Evolutionary conservation across 129 eudicot genomes (phyloP), one percentile per base, ranked within the genome.

Genomic region (Calendula officinalis): DNA sequence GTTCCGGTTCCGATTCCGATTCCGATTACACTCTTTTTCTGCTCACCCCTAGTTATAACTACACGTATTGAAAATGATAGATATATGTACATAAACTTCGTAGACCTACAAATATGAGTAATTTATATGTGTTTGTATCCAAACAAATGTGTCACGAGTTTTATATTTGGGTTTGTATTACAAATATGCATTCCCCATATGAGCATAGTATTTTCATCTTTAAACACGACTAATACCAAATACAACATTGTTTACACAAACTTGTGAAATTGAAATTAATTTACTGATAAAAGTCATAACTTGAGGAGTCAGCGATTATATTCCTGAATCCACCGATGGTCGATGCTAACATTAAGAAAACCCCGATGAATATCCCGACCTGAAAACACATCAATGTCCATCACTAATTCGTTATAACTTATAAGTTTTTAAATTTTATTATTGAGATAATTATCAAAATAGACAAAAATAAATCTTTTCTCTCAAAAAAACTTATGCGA

Each of bases 271-370:
- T 4, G 3, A 3, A 13, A 30, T 39, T 12, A 5, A 47, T 67
- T 83, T 68, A 92, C 16, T 87, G 71, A 80, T 92, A 92, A 79
- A 85, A 92, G 48, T 76, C 68, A 32, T 92, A 92, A 44, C 71
- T 54, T 32, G 96, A 81, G 38, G 99, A 79, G 60, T 88, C 95
- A 3, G 75, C 75, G 6, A 86, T 75, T 17, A 85, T 83, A 75
- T 86, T 92, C 64, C 99, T 66, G 43, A 92, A 77, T 4, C 99
- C 99, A 7, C 99, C 96, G 8, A 85, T 77, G 2, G 99, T 81
- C 22, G 99, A 88, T 10, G 95, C 95, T 48, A 83, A 35, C 99
- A 92, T 83, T 33, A 92, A 80, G 68, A 85, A 83, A 60, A 81
- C 75, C 65, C 99, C 99, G 1, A 88, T 66, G 68, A 88, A 66